These are phyloP conservation scores for Papiliotrema nemorosa DNA, from an alignment of 1,284 basidiomycete genomes.

Conservation along the genomic window DNA sequence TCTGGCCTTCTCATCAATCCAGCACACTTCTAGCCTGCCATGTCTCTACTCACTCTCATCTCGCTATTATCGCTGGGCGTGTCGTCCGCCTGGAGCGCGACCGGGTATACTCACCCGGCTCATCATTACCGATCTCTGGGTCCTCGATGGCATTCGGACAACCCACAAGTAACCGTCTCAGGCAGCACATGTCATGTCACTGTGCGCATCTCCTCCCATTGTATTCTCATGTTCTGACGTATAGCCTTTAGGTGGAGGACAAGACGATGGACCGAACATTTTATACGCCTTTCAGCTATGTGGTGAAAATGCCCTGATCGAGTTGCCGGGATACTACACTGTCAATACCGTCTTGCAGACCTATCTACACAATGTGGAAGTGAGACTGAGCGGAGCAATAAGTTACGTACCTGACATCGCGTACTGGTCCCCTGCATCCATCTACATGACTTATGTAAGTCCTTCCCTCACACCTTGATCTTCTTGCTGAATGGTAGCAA, in stretches of 20 bases:
- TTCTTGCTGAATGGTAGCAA: conserved; percentile 10
- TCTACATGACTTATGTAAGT: conserved; percentile 55
- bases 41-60: background rate
- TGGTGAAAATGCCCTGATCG: conserved; percentile 21
- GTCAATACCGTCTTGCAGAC: conserved; percentile 52
- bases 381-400: conserved; percentile 49
- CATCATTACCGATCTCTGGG: background rate
- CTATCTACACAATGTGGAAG: conserved; percentile 49
- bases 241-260: conserved; percentile 25
- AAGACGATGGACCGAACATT: conserved; percentile 28
- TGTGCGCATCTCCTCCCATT: conserved; percentile 3
- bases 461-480: background rate
- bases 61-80: background rate
- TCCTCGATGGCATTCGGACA: conserved; percentile 9
- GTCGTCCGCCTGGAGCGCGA: conserved; percentile 5
- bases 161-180: conserved; percentile 20
- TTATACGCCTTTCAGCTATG: conserved; percentile 29
- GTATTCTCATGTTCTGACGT: background rate
- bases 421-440: conserved; percentile 51
- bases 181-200: conserved; percentile 23
- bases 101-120: conserved; percentile 15
- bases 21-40: background rate
- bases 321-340: conserved; percentile 33
- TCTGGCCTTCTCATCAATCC: too few species aligned
- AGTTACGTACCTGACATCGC: conserved; percentile 50